Conservation (phyloP, 1,284 basidiomycete species). For the Wallemia hederae region DNA sequence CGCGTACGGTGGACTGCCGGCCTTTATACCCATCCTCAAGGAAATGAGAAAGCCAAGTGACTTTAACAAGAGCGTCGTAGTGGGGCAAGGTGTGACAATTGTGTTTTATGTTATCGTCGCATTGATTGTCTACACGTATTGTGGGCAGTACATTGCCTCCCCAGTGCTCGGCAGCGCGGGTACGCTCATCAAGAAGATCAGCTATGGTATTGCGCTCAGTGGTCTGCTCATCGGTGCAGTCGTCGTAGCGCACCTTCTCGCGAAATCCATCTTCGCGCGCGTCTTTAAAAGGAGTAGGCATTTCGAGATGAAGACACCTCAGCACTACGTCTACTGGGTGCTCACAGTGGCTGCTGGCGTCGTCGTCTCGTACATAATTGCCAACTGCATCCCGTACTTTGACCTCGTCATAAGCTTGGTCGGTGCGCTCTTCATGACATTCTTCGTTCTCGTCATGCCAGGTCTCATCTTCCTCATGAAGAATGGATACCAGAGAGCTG, state of each 20-base stretch:
- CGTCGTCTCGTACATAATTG: not conserved
- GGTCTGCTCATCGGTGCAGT: constrained; percentile 9
- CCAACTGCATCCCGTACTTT: not conserved
- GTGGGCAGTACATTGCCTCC: constrained; percentile 15
- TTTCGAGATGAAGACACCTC: not conserved
- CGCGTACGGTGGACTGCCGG: constrained; percentile 2
- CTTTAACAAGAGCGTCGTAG: not conserved
- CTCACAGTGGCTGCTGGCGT: not conserved
- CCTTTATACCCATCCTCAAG: not conserved
- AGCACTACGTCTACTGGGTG: not conserved
- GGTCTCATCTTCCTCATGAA: not conserved
- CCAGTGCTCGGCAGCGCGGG: constrained; percentile 17
- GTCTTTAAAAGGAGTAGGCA: not conserved
- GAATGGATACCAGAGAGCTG: not conserved
- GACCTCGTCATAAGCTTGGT: not conserved
- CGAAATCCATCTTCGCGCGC: not conserved
- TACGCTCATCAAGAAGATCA: constrained; percentile 15
- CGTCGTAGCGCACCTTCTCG: constrained; percentile 3
- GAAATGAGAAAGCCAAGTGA: constrained; percentile 2
- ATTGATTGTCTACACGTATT: constrained; percentile 9
- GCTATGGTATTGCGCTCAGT: constrained; percentile 17
- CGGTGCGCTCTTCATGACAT: not conserved
- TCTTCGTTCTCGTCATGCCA: not conserved
- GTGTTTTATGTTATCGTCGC: not conserved
- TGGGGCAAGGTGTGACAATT: constrained; percentile 1